Base-by-base conservation (phyloP, 2,329 filamentous ascomycete genomes). In the Sordariomycetes sp. region DNA sequence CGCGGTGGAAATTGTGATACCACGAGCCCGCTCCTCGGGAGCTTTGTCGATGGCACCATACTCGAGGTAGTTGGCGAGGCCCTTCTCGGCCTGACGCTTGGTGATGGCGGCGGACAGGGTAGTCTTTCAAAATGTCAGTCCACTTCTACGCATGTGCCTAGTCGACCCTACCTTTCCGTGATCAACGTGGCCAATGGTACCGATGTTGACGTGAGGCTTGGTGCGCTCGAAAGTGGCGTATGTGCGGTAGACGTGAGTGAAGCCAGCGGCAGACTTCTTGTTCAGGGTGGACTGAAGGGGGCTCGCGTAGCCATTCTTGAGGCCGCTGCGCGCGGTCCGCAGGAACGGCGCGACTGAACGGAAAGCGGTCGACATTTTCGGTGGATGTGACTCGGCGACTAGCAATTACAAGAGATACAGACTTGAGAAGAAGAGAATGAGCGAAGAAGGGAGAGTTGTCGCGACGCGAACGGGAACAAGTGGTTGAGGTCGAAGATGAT, bases 11-110 rank as follows among this genome's bases (percentile, higher is more conserved):
- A 98, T 98, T 60, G 92, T 98, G 68, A 98, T 98, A 81, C 92
- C 92, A 77, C 92, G 90, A 77, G 96, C 96, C 58, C 92, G 84
- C 77, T 98, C 92, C 68, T 98, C 92, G 46, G 92, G 92, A 36
- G 92, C 92, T 72, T 96, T 98, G 72, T 98, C 92, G 59, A 98
- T 98, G 55, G 92, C 71, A 59, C 86, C 87, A 74, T 98, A 98
- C 37, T 96, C 92, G 58, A 96, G 82, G 72, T 92, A 98, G 68
- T 68, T 87, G 58, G 92, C 92, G 51, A 86, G 70, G 43, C 92
- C 90, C 72, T 95, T 95, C 57, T 90, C 84, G 49, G 92, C 79
- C 66, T 96, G 92, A 59, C 90, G 78, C 74, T 98, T 98, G 55
- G 92, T 98, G 70, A 98, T 98, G 57, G 92, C 92, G 45, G 92